Evolutionary conservation across 2,329 filamentous ascomycete genomes (phyloP).

Genomic region (Zelopaecilomyces penicillatus): DNA sequence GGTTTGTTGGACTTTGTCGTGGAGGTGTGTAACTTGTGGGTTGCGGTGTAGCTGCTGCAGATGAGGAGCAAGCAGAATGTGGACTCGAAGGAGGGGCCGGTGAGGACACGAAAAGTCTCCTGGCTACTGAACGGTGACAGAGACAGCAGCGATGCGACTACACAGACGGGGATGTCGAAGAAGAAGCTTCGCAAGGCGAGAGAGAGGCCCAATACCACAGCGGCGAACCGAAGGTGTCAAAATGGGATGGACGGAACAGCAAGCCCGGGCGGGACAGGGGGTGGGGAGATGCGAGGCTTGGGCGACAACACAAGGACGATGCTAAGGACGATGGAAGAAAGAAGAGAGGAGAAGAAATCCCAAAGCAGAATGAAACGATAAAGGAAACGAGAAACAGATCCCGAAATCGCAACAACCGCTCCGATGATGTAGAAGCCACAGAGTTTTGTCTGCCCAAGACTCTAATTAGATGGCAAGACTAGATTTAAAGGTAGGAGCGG

Average conservation of each 20-base stretch:
- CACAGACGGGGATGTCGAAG: too few species aligned
- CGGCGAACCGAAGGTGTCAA: too few species aligned
- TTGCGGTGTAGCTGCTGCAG: conserved; percentile 2
- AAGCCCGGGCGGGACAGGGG: conserved; percentile 10
- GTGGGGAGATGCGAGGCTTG: conserved; percentile 9
- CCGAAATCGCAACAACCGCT: conserved; percentile 16
- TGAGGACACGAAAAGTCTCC: too few species aligned
- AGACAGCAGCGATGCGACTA: too few species aligned
- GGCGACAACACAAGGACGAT: conserved; percentile 14
- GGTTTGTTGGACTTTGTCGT: not conserved
- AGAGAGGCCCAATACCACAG: too few species aligned
- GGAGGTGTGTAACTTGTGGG: not conserved
- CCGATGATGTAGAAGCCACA: conserved; percentile 8
- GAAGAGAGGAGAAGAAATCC: conserved; percentile 11
- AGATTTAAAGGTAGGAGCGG: conserved; percentile 9
- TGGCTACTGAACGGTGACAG: too few species aligned
- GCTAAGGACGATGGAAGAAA: conserved; percentile 13
- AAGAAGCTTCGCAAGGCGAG: too few species aligned
- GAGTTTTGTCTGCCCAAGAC: conserved; percentile 11
- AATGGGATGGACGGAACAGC: conserved; percentile 8
- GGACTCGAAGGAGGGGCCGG: too few species aligned
- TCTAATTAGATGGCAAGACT: conserved; percentile 8
- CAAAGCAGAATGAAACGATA: conserved; percentile 15
- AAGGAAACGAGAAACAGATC: conserved; percentile 16
- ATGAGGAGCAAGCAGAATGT: not conserved